Base-by-base conservation (phyloP, 495 filamentous ascomycete species). In the Cercophora newfieldiana region DNA sequence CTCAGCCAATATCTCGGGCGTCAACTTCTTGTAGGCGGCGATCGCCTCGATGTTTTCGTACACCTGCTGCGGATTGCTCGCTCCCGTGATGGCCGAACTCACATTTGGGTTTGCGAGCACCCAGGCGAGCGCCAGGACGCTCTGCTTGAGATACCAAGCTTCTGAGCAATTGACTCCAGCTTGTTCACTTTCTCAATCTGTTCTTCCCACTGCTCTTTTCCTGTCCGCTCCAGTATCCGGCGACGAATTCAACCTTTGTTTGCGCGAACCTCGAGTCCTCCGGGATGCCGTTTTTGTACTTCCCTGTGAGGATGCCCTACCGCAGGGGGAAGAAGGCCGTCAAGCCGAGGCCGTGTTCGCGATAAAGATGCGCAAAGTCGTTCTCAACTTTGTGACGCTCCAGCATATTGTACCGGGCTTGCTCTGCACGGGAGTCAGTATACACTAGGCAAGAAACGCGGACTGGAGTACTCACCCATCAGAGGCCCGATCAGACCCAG, bases 111-210 rank as follows among this genome's bases (percentile, higher is more conserved):
- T 94, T 77, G 87, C 90, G 59, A 94, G 77, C 64, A 91, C 86
- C 91, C 91, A 95, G 8, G 91, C 92, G 51, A 93, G 79, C 0
- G 91, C 89, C 63, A 95, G 79, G 66, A 87, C 85, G 28, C 88
- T 85, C 68, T 86, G 83, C 57, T 83, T 86, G 62, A n/a, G n/a
- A 89, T 78, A 12, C 87, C 88, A 26, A 94, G 78, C 68, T 85
- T 81, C 25, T 91, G 82, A 7, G 91, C 91, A 65, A 95, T 78
- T 1, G 85, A 82, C 82, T 88, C 77, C 49, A 87, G 69, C 61
- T 79, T 80, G 73, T 67, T 75, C 58, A 84, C 79, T 65, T 71
- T 76, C 61, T 80, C 73, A 63, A 84, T 69, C 51, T 82, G 71
- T 55, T 70, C 75, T 60, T 82, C 73, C 80, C 81, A 86, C 59